Evolutionary conservation across 805 yeast species (phyloP), one percentile per base, ranked within the genome.

Genomic region (Kazachstania martiniae): DNA sequence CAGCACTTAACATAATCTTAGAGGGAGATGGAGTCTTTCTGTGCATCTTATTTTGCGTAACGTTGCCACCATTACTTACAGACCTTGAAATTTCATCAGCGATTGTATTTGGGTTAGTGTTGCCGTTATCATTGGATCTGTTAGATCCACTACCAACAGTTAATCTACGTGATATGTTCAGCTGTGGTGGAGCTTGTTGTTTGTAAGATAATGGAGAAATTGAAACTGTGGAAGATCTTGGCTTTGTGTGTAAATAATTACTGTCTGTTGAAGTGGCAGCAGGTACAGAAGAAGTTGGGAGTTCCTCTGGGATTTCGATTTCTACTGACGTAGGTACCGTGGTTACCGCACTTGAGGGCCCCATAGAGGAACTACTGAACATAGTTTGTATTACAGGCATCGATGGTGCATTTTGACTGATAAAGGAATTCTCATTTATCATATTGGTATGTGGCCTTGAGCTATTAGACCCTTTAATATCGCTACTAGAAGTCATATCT

Each of bases 261-360:
- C 17, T 8, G 27, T 32, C 36, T 63, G 44, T 30, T 1, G 47
- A 33, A n/a, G 39, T 37, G 8, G 42, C 39, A 2, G 45, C 30
- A 10, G 42, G 43, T 8, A 43, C 29, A 3, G 51, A 28, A 13
- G 47, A 48, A 1, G 43, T 42, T 8, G 62, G 62, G 21, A 57
- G 34, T 28, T 57, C 62, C 38, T 56, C 61, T 2, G 89, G 89
- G 26, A 80, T 81, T 49, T 79, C 87, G 38, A 70, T 70, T 38
- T 70, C 70, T 3, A 78, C 64, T 2, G 84, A 79, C 0, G 80
- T 70, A 8, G 71, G 66, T 12, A 62, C 61, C 25, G 72, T 49
- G 5, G 62, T 59, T n/a, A 42, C 39, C 2, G 56, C 43, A 33
- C 49, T 51, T 4, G 41, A 32, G 2, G 52, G 48, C 3, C 50